These are phyloP conservation scores for Rheum nobile DNA, from an alignment of 148 eudicot species.

Conservation along the genomic window DNA sequence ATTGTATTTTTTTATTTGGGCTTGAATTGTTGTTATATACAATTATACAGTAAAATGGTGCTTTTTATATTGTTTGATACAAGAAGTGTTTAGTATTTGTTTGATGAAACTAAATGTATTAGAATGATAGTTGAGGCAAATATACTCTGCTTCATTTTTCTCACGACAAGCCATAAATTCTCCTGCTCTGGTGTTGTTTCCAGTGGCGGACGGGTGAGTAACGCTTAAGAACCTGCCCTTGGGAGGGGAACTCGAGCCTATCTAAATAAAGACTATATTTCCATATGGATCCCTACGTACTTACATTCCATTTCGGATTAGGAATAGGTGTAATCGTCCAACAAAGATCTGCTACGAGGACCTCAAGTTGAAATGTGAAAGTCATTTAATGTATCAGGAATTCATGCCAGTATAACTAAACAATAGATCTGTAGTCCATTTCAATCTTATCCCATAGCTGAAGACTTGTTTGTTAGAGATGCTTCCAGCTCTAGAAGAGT, in stretches of 20 bases:
- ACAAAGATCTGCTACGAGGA: background rate
- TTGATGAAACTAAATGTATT: background rate
- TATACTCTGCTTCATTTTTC: background rate
- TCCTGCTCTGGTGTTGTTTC: no score
- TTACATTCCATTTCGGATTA: no score
- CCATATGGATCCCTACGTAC: no score
- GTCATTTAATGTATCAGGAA: background rate
- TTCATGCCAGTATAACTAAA: background rate
- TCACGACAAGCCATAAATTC: background rate
- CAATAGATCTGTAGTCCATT: background rate
- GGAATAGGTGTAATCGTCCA: no score
- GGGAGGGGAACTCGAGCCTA: no score
- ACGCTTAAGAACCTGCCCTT: no score
- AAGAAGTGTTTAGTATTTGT: background rate
- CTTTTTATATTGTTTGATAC: background rate
- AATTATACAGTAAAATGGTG: background rate
- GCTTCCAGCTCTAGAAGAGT: background rate
- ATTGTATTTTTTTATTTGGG: background rate
- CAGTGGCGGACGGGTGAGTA: no score
- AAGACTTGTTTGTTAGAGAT: background rate
- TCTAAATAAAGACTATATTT: no score
- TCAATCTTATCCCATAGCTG: background rate
- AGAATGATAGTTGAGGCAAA: background rate
- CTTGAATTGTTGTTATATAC: background rate
- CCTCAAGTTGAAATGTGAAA: background rate